Evolutionary conservation across 2,329 filamentous ascomycete species (phyloP).

Genomic region (Trichophyton mentagrophytes): DNA sequence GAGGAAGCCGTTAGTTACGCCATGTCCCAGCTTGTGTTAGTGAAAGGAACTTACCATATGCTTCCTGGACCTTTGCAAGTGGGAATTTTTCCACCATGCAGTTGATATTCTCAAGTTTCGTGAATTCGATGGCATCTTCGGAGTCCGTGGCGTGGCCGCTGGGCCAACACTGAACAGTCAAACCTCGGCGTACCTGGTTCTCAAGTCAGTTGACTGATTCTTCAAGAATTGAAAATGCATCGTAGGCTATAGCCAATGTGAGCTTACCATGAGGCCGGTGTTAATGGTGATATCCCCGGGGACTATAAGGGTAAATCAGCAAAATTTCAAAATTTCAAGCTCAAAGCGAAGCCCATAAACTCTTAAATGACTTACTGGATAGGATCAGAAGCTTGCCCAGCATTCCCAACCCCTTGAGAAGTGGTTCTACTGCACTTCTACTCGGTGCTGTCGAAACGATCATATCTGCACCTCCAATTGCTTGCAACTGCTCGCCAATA

Average conservation of each 20-base stretch:
- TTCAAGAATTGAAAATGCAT: background rate
- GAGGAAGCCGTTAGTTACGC: background rate
- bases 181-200: constrained; percentile 30
- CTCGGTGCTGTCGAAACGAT: constrained; percentile 30
- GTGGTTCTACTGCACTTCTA: constrained; percentile 21
- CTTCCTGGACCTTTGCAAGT: constrained; percentile 39
- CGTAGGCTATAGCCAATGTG: background rate
- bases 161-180: constrained; percentile 41
- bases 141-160: constrained; percentile 40
- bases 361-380: constrained; percentile 11
- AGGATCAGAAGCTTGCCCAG: constrained; percentile 28
- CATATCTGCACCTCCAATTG: constrained; percentile 25
- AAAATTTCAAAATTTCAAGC: background rate
- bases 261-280: constrained; percentile 10
- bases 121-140: constrained; percentile 42
- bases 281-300: constrained; percentile 16
- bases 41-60: constrained; percentile 27
- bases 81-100: constrained; percentile 44
- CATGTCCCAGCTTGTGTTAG: background rate
- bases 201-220: background rate
- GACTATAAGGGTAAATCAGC: constrained; percentile 1
- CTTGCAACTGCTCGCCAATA: constrained; percentile 23
- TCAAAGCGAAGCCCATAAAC: background rate
- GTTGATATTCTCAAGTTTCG: constrained; percentile 35
- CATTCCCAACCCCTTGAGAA: constrained; percentile 25